Conservation (phyloP, 208 protist genomes). For the Wallacemonas collosoma region DNA sequence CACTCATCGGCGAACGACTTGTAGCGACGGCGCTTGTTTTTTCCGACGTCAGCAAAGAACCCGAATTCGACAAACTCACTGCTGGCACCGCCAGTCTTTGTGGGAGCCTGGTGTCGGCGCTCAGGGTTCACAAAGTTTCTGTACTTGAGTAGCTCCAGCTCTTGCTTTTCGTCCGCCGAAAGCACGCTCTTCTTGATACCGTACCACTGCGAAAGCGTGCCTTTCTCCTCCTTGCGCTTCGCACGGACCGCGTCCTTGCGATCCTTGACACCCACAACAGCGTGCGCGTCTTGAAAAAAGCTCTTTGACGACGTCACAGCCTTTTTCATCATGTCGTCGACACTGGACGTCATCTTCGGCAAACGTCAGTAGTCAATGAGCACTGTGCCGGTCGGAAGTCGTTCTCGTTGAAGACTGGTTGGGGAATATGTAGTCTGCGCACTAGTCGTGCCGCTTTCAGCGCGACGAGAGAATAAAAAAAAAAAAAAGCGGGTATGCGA, state of each 20-base stretch:
- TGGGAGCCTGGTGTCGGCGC: constrained; percentile 77
- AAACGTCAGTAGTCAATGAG: no score
- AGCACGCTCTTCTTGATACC: constrained; percentile 76
- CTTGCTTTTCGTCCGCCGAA: constrained; percentile 57
- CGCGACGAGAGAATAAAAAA: neutral
- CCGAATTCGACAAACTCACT: constrained; percentile 90
- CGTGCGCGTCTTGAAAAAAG: constrained; percentile 67
- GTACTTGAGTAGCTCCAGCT: constrained; percentile 88
- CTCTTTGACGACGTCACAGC: constrained; percentile 66
- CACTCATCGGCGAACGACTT: constrained; percentile 91
- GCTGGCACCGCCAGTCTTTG: constrained; percentile 48
- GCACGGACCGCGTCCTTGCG: constrained; percentile 69
- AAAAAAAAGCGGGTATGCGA: neutral
- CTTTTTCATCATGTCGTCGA: constrained; percentile 87
- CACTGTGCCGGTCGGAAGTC: no score
- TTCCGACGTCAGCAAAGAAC: constrained; percentile 73
- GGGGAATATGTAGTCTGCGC: no score
- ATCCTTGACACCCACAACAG: constrained; percentile 72
- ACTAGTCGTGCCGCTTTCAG: no score
- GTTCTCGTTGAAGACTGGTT: no score
- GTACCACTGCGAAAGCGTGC: constrained; percentile 88
- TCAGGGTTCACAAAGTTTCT: constrained; percentile 87
- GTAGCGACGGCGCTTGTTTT: constrained; percentile 75
- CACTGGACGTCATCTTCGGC: constrained; percentile 21
- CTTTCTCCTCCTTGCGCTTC: constrained; percentile 64